Evolutionary conservation across 345 rosid species (phyloP).

Genomic region (Clausena lansium): DNA sequence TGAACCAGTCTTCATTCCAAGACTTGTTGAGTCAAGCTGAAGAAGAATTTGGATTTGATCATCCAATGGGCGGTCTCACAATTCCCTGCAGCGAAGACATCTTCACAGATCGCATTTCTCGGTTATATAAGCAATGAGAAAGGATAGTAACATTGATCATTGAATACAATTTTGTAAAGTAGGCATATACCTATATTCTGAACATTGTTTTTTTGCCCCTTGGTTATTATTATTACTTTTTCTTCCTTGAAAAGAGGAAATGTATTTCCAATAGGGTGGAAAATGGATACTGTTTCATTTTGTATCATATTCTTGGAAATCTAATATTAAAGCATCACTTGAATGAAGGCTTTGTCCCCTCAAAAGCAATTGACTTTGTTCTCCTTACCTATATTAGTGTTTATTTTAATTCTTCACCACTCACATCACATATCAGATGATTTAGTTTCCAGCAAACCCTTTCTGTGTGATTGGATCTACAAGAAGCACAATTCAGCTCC

Average conservation of each 20-base stretch:
- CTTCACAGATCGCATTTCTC: slow-evolving; percentile 34
- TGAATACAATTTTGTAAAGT: not conserved
- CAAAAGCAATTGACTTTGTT: not conserved
- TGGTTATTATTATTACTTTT: not conserved
- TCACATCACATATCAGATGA: not conserved
- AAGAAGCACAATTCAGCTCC: not conserved
- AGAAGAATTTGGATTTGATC: slow-evolving; percentile 40
- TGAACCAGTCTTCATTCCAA: slow-evolving; percentile 33
- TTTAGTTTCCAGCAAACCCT: not conserved
- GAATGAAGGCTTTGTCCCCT: not conserved
- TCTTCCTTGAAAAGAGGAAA: not conserved
- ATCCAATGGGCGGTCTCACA: slow-evolving; percentile 45
- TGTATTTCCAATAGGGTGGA: not conserved
- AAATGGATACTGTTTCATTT: slow-evolving; percentile 16
- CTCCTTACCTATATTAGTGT: not conserved
- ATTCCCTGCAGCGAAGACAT: slow-evolving; percentile 37
- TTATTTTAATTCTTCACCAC: not conserved
- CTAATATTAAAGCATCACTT: too few species aligned
- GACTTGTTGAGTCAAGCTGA: slow-evolving; percentile 31
- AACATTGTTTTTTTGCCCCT: not conserved
- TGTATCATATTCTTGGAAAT: not conserved
- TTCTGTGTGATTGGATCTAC: not conserved
- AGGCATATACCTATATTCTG: not conserved
- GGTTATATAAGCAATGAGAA: slow-evolving; percentile 18
- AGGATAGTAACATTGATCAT: too few species aligned